phyloP scores from a whole-genome alignment of 441 rosid genomes.

The Populus trichocarpa region DNA sequence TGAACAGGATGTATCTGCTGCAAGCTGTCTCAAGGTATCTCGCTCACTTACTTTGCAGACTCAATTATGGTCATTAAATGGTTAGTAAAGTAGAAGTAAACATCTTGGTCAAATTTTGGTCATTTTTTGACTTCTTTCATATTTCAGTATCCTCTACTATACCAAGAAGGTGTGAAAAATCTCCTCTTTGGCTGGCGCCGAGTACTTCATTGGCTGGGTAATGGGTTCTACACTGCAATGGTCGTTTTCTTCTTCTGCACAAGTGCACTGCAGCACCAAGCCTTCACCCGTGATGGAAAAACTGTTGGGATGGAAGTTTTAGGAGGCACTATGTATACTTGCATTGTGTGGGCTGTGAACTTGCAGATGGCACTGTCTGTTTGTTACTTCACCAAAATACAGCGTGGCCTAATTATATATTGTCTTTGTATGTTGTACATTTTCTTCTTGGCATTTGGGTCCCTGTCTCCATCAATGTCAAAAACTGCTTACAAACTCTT shows the following conservation, averaged over 20 bases:
- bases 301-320: conserved; percentile 56
- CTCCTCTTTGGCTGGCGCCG: conserved; percentile 69
- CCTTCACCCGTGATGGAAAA: conserved; percentile 60
- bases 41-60: neutral
- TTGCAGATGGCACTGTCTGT: conserved; percentile 69
- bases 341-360: conserved; percentile 73
- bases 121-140: neutral
- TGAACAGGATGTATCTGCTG: conserved; percentile 71
- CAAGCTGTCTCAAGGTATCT: conserved; percentile 56
- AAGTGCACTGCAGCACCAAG: conserved; percentile 47
- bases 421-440: conserved; percentile 56
- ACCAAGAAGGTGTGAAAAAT: conserved; percentile 82
- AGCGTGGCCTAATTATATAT: conserved; percentile 70
- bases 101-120: neutral
- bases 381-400: conserved; percentile 66
- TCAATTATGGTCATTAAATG: neutral
- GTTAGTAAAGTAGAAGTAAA: neutral
- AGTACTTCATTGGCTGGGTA: conserved; percentile 62
- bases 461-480: conserved; percentile 45
- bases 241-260: conserved; percentile 66
- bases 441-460: conserved; percentile 69
- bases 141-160: conserved; percentile 60
- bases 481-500: conserved; percentile 64
- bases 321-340: conserved; percentile 69
- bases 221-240: conserved; percentile 48